Base-by-base conservation (phyloP, 1,139 yeast genomes). In the Debaryomyces udenii region DNA sequence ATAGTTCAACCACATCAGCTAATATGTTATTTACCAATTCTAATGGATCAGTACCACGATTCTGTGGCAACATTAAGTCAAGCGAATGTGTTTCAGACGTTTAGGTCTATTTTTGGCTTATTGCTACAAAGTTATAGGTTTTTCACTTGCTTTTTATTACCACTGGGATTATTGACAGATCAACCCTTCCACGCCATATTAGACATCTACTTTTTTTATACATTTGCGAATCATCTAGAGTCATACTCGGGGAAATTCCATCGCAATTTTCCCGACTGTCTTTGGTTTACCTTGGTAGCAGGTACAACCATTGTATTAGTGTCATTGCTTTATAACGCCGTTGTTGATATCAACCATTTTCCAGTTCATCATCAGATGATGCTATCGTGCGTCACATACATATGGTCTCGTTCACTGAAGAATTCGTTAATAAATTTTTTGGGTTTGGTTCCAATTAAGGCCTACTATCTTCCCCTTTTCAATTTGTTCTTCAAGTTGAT, bases 331-430 rank as follows among this genome's bases (percentile, higher is more conserved):
- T 64, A 70, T 38, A 55, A 57, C n/a, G 43, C 57, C 6, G 49
- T 64, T 24, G 47, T 66, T 10, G 58, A 56, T 32, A 44, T 51
- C 0, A n/a, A 27, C 6, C 55, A 55, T 40, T 46, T 55, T 33
- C 58, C 66, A 0, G 39, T 50, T 11, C 68, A 65, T 47, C 74
- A 69, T 46, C 63, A 57, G 36, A 61, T 65, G 62, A 64, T 79
- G 60, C 58, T 78, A 26, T 71, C 80, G 4, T 78, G 84, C 31
- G 67, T 81, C 40, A 76, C 83, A 2, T 81, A 73, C 53, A 71
- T 81, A 27, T 81, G 86, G 86, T 76, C 83, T 14, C 61, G 85
- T 31, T 62, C 70, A 2, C 73, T 68, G 56, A 77, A 79, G 55
- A 69, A 74, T 51, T 68, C 77, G 31, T 64, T 64, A 24, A 78